Evolutionary conservation across 106 monocot genomes (phyloP), one percentile per base, ranked within the genome.

Genomic region (Acorus gramineus): DNA sequence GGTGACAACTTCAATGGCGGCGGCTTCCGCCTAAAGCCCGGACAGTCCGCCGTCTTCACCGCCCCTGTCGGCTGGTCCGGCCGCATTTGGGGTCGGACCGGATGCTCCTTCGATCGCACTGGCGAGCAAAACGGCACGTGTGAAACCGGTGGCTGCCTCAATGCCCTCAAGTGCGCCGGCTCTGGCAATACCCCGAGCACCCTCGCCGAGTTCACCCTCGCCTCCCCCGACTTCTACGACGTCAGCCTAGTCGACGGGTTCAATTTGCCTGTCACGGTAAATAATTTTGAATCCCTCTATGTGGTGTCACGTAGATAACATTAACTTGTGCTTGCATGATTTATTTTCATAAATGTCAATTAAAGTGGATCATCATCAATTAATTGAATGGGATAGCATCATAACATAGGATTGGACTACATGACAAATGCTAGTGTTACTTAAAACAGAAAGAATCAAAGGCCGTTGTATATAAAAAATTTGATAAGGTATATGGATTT

Each of bases 221-320:
- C 76, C 42, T 59, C 76, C 2, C 47, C 48, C 4, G 86, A 93
- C 71, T 89, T 73, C 72, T 93, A 93, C 72, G 93, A 93, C 70
- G 93, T 93, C 52, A 89, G 86, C 69, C 83, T 93, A 8, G 93
- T 93, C n/a, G 93, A 89, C 58, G 89, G 93, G 42, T 93, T 86
- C 81, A 93, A 93, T 79, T 45, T 93, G 14, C 93, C 93, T 42
- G 5, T 93, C 2, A 65, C 68, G 10, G 84, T 93, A 43, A 28
- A 28, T 28, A 28, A 28, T 28, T 28, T 28, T 28, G 1, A 28
- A 28, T 28, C 28, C 28, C 28, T 28, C 28, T 28, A 28, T 28
- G 28, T 28, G 1, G 28, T 28, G 28, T 28, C 28, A 28, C 28
- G 1, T 28, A 0, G 28, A 28, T 28, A 28, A 28, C 28, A 28